Evolutionary conservation across 148 eudicot species (phyloP).

Genomic region (Arbutus unedo): DNA sequence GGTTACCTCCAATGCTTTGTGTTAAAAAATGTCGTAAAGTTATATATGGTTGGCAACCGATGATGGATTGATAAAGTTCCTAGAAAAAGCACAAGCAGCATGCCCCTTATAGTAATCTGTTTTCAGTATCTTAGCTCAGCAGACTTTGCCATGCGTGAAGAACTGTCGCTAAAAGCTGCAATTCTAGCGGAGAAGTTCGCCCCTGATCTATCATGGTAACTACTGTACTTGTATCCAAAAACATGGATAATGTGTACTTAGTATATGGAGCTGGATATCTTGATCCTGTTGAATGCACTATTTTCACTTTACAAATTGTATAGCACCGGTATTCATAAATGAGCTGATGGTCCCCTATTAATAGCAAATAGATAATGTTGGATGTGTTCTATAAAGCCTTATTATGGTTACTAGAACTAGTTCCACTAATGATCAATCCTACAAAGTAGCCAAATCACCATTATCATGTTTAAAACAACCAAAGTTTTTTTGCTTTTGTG

Average conservation of each 20-base stretch:
- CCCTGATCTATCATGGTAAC: constrained; percentile 93
- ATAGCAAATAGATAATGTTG: neutral
- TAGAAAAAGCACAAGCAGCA: neutral
- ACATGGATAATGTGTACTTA: neutral
- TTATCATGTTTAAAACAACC: neutral
- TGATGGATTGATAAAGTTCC: neutral
- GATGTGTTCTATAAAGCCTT: neutral
- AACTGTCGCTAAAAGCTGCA: constrained; percentile 87
- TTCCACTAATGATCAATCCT: neutral
- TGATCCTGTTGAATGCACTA: constrained; percentile 2
- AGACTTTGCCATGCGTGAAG: constrained; percentile 98
- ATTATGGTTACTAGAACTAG: neutral
- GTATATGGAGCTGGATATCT: neutral
- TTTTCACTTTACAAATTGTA: neutral
- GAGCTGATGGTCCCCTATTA: neutral
- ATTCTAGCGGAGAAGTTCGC: constrained; percentile 99
- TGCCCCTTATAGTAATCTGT: constrained; percentile 18
- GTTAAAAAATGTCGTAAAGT: neutral
- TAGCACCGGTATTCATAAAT: neutral
- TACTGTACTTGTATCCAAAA: constrained; percentile 2
- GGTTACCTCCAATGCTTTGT: neutral
- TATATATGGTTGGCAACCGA: neutral
- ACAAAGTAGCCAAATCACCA: neutral
- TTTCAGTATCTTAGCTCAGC: constrained; percentile 91
- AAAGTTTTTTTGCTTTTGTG: neutral